phyloP scores from a whole-genome alignment of 129 eudicot genomes.

The Artemisia argyi region DNA sequence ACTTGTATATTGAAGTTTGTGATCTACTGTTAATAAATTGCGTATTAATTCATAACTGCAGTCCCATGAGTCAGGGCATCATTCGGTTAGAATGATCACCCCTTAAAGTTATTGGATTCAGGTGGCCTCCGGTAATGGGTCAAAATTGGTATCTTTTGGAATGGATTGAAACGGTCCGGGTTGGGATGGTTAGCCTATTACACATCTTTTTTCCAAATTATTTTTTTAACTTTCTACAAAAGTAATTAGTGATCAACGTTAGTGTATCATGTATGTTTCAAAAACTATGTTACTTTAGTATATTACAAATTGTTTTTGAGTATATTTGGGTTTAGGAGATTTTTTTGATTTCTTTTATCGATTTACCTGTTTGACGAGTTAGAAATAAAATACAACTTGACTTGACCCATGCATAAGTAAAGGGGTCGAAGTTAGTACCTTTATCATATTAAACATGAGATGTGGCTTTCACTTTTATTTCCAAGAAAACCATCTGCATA shows the following conservation, averaged over 20 bases:
- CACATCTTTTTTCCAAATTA: too few relatives aligned
- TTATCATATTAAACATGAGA: not conserved
- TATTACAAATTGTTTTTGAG: not conserved
- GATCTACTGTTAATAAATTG: not conserved
- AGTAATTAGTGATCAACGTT: not conserved
- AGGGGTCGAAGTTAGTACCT: not conserved
- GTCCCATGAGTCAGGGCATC: not conserved
- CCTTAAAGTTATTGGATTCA: not conserved
- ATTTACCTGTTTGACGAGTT: conserved; percentile 9
- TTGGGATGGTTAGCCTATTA: too few relatives aligned
- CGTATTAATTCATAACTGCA: not conserved
- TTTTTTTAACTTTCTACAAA: not conserved
- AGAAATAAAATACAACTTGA: not conserved
- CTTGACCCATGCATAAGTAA: not conserved
- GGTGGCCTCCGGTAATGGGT: not conserved
- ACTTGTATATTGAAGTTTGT: not conserved
- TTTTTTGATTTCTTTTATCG: not conserved
- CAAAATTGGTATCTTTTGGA: too few relatives aligned
- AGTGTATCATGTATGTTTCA: not conserved
- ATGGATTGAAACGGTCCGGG: too few relatives aligned
- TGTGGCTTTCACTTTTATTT: not conserved
- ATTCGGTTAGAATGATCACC: not conserved
- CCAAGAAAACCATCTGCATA: conserved; percentile 7
- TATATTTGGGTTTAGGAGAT: not conserved
- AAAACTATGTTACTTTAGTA: not conserved